These are phyloP conservation scores for Arthrobotrys conoides DNA, from an alignment of 2,329 filamentous ascomycete genomes.

Conservation along the genomic window DNA sequence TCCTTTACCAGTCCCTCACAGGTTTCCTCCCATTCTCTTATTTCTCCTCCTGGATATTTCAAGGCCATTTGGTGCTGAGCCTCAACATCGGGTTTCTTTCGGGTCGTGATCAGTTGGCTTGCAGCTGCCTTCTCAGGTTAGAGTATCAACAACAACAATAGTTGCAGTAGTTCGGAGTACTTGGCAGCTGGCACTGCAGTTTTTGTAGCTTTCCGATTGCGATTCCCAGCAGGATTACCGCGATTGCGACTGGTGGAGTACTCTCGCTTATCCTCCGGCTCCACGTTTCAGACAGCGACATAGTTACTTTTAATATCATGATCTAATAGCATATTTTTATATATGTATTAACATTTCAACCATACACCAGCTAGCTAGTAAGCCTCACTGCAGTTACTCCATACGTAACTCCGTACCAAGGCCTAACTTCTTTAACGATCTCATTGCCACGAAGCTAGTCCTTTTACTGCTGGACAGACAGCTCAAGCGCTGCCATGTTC, in stretches of 20 bases:
- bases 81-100: conserved; percentile 4
- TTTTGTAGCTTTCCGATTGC: conserved; percentile 47
- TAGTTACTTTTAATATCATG: background rate
- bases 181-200: conserved; percentile 39
- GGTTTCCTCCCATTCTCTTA: no score
- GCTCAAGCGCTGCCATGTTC: conserved; percentile 3
- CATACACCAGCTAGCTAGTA: background rate
- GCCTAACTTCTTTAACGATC: background rate
- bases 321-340: background rate
- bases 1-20: no score
- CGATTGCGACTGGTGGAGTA: conserved; percentile 50
- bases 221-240: conserved; percentile 28
- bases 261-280: conserved; percentile 6
- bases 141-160: conserved; percentile 24
- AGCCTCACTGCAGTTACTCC: background rate
- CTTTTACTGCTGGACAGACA: background rate
- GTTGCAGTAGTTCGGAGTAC: conserved; percentile 39
- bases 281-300: background rate
- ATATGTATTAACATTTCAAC: background rate
- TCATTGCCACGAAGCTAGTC: conserved; percentile 22
- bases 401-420: background rate
- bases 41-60: no score
- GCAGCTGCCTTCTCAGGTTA: conserved; percentile 10
- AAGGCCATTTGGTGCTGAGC: no score
- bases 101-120: background rate